Evolutionary conservation across 257 asterid genomes (phyloP).

Genomic region (Anisodus tanguticus): DNA sequence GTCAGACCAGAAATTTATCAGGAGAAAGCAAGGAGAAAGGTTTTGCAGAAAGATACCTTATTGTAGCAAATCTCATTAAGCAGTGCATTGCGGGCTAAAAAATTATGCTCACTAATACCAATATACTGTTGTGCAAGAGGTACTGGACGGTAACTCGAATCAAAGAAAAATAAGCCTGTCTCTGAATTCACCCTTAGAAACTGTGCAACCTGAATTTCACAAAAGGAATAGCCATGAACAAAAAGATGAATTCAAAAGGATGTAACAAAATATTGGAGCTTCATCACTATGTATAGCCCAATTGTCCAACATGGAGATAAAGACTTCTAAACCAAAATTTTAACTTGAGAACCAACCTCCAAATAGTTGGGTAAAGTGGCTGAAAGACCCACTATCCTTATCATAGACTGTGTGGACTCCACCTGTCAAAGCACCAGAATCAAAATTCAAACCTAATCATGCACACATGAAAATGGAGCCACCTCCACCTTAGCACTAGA

Average conservation of each 20-base stretch:
- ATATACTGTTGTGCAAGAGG: conserved; percentile 97
- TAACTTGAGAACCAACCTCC: conserved; percentile 64
- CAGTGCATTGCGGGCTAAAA: conserved; percentile 61
- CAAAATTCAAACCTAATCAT: conserved; percentile 1
- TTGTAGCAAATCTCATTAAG: conserved; percentile 85
- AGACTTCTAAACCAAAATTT: conserved; percentile 28
- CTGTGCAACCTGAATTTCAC: conserved; percentile 79
- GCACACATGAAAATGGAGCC: conserved; percentile 12
- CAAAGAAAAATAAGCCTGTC: conserved; percentile 88
- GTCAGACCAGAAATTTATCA: conserved; percentile 20
- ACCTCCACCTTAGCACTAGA: conserved; percentile 20
- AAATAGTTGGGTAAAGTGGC: conserved; percentile 95
- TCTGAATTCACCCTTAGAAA: conserved; percentile 96
- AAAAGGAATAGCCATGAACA: conserved; percentile 31
- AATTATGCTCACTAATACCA: conserved; percentile 85
- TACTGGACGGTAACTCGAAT: conserved; percentile 95
- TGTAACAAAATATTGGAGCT: conserved; percentile 23
- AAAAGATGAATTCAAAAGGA: conserved; percentile 30
- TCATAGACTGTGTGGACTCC: conserved; percentile 98
- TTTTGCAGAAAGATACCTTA: conserved; percentile 53
- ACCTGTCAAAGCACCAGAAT: conserved; percentile 62
- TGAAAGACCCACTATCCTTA: conserved; percentile 97
- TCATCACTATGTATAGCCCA: conserved; percentile 25
- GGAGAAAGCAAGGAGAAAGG: conserved; percentile 9
- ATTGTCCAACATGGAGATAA: background rate